A percentile compares a stretch with the other conserved stretches of the same genome.
phyloP scores from a whole-genome alignment of 306 rosid genomes.

The Astragalus glycyphyllos region DNA sequence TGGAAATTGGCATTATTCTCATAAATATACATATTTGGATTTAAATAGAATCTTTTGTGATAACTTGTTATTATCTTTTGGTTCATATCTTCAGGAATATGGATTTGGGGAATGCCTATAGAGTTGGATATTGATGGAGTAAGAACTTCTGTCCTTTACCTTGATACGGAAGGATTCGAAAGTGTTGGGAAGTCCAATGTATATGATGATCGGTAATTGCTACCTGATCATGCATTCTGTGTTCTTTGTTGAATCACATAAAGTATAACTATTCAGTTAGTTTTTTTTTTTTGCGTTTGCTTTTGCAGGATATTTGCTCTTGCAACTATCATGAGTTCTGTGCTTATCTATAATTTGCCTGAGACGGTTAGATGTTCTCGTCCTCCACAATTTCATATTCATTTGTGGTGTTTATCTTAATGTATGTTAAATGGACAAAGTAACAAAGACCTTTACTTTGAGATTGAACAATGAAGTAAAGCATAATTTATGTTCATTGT shows the following conservation, averaged over 20 bases:
- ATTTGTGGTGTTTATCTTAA: slow-evolving; percentile 36
- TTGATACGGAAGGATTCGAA: slow-evolving; percentile 98
- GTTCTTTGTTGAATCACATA: slow-evolving; percentile 27
- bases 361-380: slow-evolving; percentile 73
- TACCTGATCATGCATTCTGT: slow-evolving; percentile 37
- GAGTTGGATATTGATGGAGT: slow-evolving; percentile 85
- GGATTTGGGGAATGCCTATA: slow-evolving; percentile 96
- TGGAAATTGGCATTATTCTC: slow-evolving; percentile 39
- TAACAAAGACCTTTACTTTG: slow-evolving; percentile 7
- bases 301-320: slow-evolving; percentile 87
- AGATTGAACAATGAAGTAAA: slow-evolving; percentile 6
- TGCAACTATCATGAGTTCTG: slow-evolving; percentile 96
- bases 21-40: slow-evolving; percentile 35
- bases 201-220: slow-evolving; percentile 93
- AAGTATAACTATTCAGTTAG: neutral
- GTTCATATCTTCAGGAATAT: slow-evolving; percentile 65
- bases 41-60: slow-evolving; percentile 18
- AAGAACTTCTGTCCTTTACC: slow-evolving; percentile 86
- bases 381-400: slow-evolving; percentile 23
- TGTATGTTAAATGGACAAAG: slow-evolving; percentile 35
- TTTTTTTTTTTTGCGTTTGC: slow-evolving; percentile 35
- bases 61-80: slow-evolving; percentile 34
- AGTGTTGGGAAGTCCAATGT: slow-evolving; percentile 96
- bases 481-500: neutral
- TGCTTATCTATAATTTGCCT: slow-evolving; percentile 89